Conservation (phyloP, 805 yeast species). For the Peterozyma toletana region DNA sequence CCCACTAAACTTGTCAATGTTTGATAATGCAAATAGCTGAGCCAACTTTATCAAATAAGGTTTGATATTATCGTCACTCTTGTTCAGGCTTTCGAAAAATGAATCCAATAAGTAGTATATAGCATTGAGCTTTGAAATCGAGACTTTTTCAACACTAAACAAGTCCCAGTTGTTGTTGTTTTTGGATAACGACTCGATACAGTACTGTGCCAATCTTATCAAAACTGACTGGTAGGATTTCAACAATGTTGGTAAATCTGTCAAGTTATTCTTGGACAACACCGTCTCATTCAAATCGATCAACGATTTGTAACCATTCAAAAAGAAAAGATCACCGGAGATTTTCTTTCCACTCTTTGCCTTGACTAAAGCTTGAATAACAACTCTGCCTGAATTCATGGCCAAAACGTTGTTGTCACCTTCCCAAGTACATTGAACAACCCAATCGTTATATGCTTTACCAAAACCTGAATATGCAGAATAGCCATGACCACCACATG, state of each 20-base stretch:
- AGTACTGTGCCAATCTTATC: constrained; percentile 27
- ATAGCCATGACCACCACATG: constrained; percentile 96
- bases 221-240: constrained; percentile 33
- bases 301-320: constrained; percentile 18
- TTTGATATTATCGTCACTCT: constrained; percentile 29
- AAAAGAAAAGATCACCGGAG: constrained; percentile 39
- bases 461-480: constrained; percentile 91
- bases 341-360: constrained; percentile 34
- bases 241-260: constrained; percentile 23
- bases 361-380: constrained; percentile 41
- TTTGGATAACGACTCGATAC: constrained; percentile 23
- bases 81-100: constrained; percentile 28
- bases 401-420: constrained; percentile 90
- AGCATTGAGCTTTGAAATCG: constrained; percentile 43
- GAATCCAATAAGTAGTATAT: constrained; percentile 37
- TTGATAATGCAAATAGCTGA: constrained; percentile 54
- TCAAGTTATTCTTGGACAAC: constrained; percentile 20
- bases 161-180: constrained; percentile 35
- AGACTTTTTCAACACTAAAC: constrained; percentile 37
- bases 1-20: constrained; percentile 66
- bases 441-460: constrained; percentile 86
- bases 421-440: constrained; percentile 98
- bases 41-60: constrained; percentile 47
- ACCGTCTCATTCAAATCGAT: constrained; percentile 21
- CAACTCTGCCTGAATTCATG: constrained; percentile 76